A percentile compares a stretch with the other conserved stretches of the same genome.
Conservation (phyloP, 495 filamentous ascomycete species). For the Choiromyces venosus region DNA sequence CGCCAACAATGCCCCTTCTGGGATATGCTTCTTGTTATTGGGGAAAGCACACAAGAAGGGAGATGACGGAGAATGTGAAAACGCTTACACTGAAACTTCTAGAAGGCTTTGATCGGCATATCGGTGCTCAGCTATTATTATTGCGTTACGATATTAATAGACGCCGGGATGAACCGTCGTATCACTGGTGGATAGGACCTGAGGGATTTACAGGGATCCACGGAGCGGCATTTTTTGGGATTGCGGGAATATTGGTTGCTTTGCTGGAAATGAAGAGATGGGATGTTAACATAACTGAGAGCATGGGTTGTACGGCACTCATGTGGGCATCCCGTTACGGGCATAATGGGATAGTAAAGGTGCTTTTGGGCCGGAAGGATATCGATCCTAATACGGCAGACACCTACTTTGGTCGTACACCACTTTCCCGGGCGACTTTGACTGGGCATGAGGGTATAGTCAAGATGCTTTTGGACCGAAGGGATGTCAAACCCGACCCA, state of each 20-base stretch:
- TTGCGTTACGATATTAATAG: neutral
- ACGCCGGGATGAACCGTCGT: fast-evolving
- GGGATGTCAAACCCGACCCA: neutral
- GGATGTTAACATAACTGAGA: neutral
- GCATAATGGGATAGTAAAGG: neutral
- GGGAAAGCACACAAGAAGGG: neutral
- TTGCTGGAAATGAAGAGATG: neutral
- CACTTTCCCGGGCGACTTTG: neutral
- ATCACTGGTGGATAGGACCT: too few relatives aligned
- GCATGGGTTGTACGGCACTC: neutral
- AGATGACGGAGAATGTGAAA: neutral
- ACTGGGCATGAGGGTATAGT: neutral
- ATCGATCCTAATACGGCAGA: neutral
- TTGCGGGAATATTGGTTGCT: neutral
- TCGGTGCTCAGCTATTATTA: neutral
- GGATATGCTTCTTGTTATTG: neutral
- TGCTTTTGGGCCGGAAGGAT: neutral
- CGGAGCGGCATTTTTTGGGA: neutral
- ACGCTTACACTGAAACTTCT: neutral
- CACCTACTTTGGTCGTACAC: neutral
- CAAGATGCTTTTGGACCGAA: neutral
- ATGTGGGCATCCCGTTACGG: neutral
- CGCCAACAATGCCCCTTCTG: neutral
- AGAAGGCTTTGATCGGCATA: neutral
- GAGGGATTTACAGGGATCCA: neutral